These are phyloP conservation scores for Neurospora intermedia DNA, from an alignment of 495 filamentous ascomycete genomes.

Conservation along the genomic window DNA sequence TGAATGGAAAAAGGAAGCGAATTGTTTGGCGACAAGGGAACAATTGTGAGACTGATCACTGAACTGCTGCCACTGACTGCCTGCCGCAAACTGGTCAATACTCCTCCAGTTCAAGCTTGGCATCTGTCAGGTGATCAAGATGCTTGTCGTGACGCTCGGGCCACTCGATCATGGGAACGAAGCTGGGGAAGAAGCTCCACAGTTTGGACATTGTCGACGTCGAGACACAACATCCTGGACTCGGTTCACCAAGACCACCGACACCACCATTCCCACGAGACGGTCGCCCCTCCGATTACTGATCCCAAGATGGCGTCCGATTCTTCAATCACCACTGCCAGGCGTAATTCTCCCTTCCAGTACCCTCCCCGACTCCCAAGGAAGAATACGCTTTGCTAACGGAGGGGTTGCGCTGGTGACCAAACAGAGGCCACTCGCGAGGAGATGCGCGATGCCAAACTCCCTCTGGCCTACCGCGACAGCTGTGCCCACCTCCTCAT, in stretches of 20 bases:
- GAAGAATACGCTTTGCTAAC: not conserved
- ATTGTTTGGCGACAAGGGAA: not conserved
- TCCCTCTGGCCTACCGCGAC: slow-evolving; percentile 86
- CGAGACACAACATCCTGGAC: not conserved
- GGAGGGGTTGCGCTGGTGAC: not conserved
- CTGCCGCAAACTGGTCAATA: not conserved
- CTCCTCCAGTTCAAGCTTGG: not conserved
- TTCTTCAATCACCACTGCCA: slow-evolving; percentile 22
- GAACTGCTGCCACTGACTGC: not conserved
- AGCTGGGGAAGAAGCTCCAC: not conserved
- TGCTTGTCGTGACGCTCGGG: not conserved
- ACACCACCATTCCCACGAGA: slow-evolving; percentile 17
- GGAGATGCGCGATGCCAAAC: slow-evolving; percentile 83
- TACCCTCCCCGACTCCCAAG: fast-evolving
- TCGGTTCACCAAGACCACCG: slow-evolving; percentile 3
- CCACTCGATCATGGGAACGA: not conserved
- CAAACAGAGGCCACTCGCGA: slow-evolving; percentile 59
- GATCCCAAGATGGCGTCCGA: slow-evolving; percentile 24
- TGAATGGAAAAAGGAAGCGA: not conserved
- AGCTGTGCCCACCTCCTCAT: slow-evolving; percentile 90
- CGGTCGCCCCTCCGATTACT: slow-evolving; percentile 16
- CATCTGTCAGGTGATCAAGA: not conserved
- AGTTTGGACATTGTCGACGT: not conserved
- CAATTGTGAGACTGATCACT: too few relatives aligned
- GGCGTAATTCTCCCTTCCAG: slow-evolving; percentile 16